Conservation (phyloP, 1,139 yeast species). For the Yamadazyma diospyri region DNA sequence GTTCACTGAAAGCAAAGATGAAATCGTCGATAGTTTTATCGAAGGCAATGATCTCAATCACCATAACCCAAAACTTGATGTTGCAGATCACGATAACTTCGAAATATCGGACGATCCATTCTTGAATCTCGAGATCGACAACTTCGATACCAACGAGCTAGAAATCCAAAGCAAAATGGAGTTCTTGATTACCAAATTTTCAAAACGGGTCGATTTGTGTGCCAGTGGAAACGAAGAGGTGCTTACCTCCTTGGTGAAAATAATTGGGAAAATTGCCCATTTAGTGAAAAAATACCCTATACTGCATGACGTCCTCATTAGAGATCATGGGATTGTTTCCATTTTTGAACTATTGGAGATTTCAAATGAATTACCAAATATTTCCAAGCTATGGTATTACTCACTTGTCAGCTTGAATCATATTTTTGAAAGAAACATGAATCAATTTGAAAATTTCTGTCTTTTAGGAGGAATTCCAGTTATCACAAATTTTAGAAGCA, state of each 20-base stretch:
- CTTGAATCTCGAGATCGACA: conserved; percentile 36
- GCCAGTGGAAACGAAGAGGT: conserved; percentile 32
- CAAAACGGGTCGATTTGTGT: conserved; percentile 30
- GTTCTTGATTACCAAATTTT: conserved; percentile 31
- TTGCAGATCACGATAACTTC: not conserved
- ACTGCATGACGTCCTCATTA: conserved; percentile 41
- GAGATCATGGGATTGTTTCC: conserved; percentile 49
- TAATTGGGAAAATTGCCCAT: conserved; percentile 41
- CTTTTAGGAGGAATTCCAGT: conserved; percentile 57
- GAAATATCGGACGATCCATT: conserved; percentile 30
- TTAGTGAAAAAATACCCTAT: conserved; percentile 39
- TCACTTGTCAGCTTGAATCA: conserved; percentile 39
- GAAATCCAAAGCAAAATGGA: conserved; percentile 45
- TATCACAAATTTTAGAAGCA: conserved; percentile 41
- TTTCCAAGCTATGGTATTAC: conserved; percentile 38
- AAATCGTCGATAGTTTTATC: conserved; percentile 3
- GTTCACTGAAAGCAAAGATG: conserved; percentile 26
- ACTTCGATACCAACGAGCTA: conserved; percentile 42
- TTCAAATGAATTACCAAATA: conserved; percentile 28
- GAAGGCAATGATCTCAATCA: conserved; percentile 3
- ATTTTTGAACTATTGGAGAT: conserved; percentile 46
- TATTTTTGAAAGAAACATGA: conserved; percentile 32
- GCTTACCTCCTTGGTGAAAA: conserved; percentile 28
- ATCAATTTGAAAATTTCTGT: conserved; percentile 49
- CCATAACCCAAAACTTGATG: not conserved